phyloP scores from a whole-genome alignment of 2,329 filamentous ascomycete species.

The Alternaria tenuissima region DNA sequence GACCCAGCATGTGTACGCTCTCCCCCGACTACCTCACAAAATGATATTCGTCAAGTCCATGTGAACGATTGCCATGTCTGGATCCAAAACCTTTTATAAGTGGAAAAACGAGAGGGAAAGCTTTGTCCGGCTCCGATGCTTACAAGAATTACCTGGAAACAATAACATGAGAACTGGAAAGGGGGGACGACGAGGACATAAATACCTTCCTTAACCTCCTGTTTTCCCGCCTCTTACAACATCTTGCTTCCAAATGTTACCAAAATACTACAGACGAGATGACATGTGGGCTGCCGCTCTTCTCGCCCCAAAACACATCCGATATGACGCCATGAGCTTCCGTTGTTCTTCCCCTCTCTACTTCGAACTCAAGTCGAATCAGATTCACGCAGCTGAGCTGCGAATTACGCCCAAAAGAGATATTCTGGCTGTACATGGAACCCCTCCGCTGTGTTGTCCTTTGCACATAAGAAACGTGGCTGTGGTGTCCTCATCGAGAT shows the following conservation, averaged over 20 bases:
- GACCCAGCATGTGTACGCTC: too few relatives aligned
- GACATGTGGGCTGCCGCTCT: neutral
- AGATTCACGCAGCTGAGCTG: fast-evolving
- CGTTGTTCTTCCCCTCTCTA: fast-evolving
- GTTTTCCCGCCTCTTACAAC: fast-evolving
- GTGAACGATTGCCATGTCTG: neutral
- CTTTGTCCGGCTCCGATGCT: fast-evolving
- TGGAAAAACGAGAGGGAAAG: neutral
- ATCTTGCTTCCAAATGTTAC: neutral
- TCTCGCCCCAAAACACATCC: neutral
- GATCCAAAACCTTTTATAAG: fast-evolving
- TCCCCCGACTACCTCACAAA: too few relatives aligned
- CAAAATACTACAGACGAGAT: too few relatives aligned
- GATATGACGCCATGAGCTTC: neutral
- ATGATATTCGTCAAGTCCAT: neutral
- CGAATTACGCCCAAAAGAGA: neutral
- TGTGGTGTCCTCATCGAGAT: too few relatives aligned
- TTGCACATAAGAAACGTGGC: neutral
- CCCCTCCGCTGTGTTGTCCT: too few relatives aligned
- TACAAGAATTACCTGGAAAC: fast-evolving
- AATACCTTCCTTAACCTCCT: neutral
- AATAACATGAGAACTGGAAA: neutral
- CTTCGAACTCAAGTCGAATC: fast-evolving
- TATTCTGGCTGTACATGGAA: fast-evolving
- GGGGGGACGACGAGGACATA: fast-evolving